Conservation (phyloP, 2,329 filamentous ascomycete species). For the Alternaria viburni region DNA sequence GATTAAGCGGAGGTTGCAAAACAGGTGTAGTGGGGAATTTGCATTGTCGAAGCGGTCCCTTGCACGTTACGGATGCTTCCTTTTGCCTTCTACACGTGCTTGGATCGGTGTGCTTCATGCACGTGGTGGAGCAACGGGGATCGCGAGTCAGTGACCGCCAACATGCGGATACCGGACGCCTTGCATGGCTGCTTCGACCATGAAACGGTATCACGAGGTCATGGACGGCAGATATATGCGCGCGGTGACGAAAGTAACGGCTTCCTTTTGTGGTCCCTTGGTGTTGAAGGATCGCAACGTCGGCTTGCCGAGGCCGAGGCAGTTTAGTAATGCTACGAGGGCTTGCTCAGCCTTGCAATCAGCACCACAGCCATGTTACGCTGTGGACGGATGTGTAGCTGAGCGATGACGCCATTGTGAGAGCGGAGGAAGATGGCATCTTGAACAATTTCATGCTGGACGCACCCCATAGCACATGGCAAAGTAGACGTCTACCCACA, state of each 20-base stretch:
- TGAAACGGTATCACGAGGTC: background rate
- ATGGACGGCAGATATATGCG: background rate
- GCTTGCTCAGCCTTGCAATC: background rate
- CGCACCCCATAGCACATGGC: background rate
- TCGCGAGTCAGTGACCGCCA: slow-evolving; percentile 12
- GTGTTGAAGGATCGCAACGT: background rate
- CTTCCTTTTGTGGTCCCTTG: background rate
- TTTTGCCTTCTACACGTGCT: slow-evolving; percentile 12
- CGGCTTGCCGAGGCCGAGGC: slow-evolving; percentile 1
- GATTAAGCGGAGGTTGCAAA: background rate
- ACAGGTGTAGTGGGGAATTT: background rate
- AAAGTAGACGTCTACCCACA: background rate
- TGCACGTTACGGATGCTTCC: slow-evolving; percentile 12
- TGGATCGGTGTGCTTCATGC: slow-evolving; percentile 18
- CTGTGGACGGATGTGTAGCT: background rate
- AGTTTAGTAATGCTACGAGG: background rate
- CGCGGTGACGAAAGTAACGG: background rate
- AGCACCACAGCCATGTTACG: background rate
- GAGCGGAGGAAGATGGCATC: background rate
- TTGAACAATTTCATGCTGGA: background rate
- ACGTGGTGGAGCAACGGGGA: background rate
- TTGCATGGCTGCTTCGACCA: background rate
- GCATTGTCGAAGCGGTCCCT: background rate
- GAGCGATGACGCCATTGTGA: background rate
- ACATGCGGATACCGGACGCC: background rate